phyloP scores from a whole-genome alignment of 805 yeast species.

The Schwanniomyces polymorphus region DNA sequence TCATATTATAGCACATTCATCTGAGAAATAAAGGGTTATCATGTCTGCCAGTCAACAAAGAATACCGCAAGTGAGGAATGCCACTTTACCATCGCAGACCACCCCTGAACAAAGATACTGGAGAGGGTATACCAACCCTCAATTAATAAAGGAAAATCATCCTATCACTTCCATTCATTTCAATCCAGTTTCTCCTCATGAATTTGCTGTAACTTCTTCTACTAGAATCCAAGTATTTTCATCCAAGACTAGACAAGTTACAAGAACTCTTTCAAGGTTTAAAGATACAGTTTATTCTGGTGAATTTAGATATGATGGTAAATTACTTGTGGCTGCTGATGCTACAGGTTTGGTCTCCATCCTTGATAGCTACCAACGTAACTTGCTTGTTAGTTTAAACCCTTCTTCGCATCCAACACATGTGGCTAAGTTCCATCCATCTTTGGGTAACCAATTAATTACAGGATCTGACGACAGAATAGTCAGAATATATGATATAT shows the following conservation, averaged over 20 bases:
- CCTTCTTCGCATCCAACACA: constrained; percentile 90
- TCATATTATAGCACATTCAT: background rate
- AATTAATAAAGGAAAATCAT: constrained; percentile 89
- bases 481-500: constrained; percentile 85
- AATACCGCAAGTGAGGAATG: constrained; percentile 63
- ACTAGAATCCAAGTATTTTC: constrained; percentile 91
- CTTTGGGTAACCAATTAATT: constrained; percentile 67
- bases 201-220: constrained; percentile 90
- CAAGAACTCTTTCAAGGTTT: constrained; percentile 81
- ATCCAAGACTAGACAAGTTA: constrained; percentile 89
- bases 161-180: constrained; percentile 86
- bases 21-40: background rate
- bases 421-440: constrained; percentile 88
- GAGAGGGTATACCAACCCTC: constrained; percentile 83
- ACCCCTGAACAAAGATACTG: constrained; percentile 94
- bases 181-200: constrained; percentile 83
- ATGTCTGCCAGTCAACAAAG: constrained; percentile 79
- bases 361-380: constrained; percentile 77
- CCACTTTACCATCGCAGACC: constrained; percentile 78
- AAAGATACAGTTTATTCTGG: constrained; percentile 92
- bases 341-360: constrained; percentile 91
- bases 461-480: constrained; percentile 92
- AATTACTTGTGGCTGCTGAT: constrained; percentile 89
- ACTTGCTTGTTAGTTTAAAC: constrained; percentile 72
- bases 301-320: constrained; percentile 89